Evolutionary conservation across 1,284 basidiomycete species (phyloP), one percentile per base, ranked within the genome.

Genomic region (Lentinus polychrous): DNA sequence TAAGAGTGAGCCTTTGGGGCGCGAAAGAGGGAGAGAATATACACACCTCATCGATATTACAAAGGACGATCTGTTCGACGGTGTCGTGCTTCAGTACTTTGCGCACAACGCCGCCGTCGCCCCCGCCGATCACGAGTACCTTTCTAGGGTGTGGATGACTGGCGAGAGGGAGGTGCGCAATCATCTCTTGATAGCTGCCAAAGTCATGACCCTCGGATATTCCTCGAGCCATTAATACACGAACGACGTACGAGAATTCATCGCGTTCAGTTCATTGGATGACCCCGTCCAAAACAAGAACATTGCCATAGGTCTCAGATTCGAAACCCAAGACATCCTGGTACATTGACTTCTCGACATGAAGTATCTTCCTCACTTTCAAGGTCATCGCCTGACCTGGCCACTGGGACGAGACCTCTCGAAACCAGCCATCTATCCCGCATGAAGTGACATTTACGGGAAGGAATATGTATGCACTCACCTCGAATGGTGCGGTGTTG

Each of bases 251-350:
- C 84, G 94, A 93, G 69, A 98, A 99, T 70, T 99, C 95, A 66
- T 98, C 95, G 46, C 94, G 85, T 73, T 99, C 95, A 2, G 94
- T 95, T 70, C 88, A 92, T 68, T 99, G 95, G 58, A 99, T 91
- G 54, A 90, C 93, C 52, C 94, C 93, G 67, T 99, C 96, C 39
- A 99, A 83, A 42, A 96, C 87, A 54, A 99, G 82, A 43, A 99
- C 94, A 62, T 98, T 98, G 33, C 95, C 95, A 65, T 88, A 95
- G 2, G 92, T 91, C 70, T 89, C 91, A 0, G 91, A 94, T 69
- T 94, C 86, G 63, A 97, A 97, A 49, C 97, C 93, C 48, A 97
- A 84, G 46, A 97, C 94, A 60, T 99, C 94, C 74, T 98, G 89
- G 74, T 84, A 99, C 50, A 88, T 74, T 10, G 91, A 94, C 72